Evolutionary conservation across 345 rosid species (phyloP), one percentile per base, ranked within the genome.

Genomic region (Litchi chinensis): DNA sequence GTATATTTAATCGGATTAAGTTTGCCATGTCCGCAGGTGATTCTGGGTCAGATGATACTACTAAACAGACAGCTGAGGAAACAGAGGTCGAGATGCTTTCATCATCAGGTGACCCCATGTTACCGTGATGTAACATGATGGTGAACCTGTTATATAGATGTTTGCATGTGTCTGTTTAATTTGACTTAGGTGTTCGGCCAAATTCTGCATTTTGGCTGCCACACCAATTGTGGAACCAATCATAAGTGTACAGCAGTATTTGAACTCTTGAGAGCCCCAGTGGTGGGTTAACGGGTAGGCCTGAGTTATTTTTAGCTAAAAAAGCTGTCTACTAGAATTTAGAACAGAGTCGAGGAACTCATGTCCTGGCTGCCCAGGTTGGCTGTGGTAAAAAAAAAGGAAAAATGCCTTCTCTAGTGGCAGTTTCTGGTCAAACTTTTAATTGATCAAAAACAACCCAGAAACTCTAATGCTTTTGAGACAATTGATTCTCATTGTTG

Each of bases 331-430:
- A 83, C 72, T 88, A 85, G 81, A 78, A 73, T 70, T 71, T 85
- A 87, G 90, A 80, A 79, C 86, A 81, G 78, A 86, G 80, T 74
- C 68, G 48, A 80, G 81, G 67, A 87, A 78, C 78, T 62, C 44
- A 75, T 84, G 81, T 81, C 87, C 83, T 87, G 89, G 85, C 91
- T 93, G 97, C 98, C 98, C 98, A 95, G 97, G 98, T 91, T 88
- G 98, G 98, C 88, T 82, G 83, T 82, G 78, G 86, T 89, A 16
- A 75, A 3, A 44, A 57, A n/a, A 19, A 46, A 46, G 1, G 57
- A 83, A 84, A 85, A 85, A 80, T 77, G 92, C 96, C 95, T 91
- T 91, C 97, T 88, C 98, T 91, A 62, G 98, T 86, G 97, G 97
- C 95, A 93, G 95, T 91, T 90, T 85, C 86, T 88, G 88, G 84